Evolutionary conservation across 768 basidiomycete genomes (phyloP), one percentile per base, ranked within the genome.

Genomic region (Serendipita vermifera): DNA sequence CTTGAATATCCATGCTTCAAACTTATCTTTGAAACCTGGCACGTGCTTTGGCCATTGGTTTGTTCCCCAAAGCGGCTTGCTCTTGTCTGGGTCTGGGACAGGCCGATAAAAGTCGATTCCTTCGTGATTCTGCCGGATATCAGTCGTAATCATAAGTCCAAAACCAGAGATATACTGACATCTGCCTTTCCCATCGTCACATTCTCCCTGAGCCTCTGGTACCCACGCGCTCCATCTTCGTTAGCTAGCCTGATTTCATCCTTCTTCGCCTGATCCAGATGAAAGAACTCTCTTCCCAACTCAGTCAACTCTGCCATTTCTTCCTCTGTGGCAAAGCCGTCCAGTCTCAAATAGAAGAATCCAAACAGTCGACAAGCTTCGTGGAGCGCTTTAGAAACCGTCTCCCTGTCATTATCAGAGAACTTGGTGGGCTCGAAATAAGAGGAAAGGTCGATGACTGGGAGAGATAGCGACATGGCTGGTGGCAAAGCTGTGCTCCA

Each of bases 341-440:
- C 77, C 40, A 90, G 71, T 59, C 89, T 78, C 41, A 92, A 73
- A 68, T 93, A 94, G 71, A 94, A 92, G 75, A 94, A 94, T 0
- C 91, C 91, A 56, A 79, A 87, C 55, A 85, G 72, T 20, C 85
- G 64, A 62, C 87, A 88, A 5, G 88, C 87, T 0, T 69, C 64
- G 62, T 90, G 89, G 15, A 93, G 68, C 0, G 80, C 78, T 17
- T 51, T n/a, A 9, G 68, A 61, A 2, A 58, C 60, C 4, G 40
- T 55, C 20, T 56, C 22, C 17, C 36, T 22, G 24, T 54, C 43
- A n/a, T 59, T 29, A 9, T 74, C 73, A 24, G 78, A 74, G 1
- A 70, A 68, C 1, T 74, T 71, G 3, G 74, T 68, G 11, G 65
- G 59, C 38, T 69, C 65, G 36, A 85, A 69, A 63, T 81, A 86